Evolutionary conservation across 257 asterid genomes (phyloP).

Genomic region (Nicotiana knightiana): DNA sequence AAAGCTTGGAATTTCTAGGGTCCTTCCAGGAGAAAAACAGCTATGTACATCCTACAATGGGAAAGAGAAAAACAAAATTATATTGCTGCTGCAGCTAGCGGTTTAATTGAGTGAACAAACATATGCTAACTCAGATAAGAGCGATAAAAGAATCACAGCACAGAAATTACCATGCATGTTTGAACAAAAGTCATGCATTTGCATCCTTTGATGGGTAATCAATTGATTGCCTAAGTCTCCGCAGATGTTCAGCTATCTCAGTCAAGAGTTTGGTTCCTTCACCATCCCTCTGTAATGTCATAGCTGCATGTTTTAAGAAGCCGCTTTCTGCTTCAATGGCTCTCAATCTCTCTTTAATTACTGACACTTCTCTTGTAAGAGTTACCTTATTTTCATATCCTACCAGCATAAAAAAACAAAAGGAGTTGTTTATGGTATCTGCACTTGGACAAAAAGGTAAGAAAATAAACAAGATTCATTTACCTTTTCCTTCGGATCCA

Average conservation of each 20-base stretch:
- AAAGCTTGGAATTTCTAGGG: background rate
- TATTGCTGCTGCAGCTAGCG: background rate
- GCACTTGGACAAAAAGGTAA: background rate
- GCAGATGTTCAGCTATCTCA: slow-evolving; percentile 76
- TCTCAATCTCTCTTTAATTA: slow-evolving; percentile 54
- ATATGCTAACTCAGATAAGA: background rate
- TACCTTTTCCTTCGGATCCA: slow-evolving; percentile 29
- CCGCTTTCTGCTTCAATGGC: slow-evolving; percentile 77
- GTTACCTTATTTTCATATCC: slow-evolving; percentile 26
- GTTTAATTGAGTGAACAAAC: too few relatives aligned
- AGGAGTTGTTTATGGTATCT: background rate
- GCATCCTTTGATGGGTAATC: background rate
- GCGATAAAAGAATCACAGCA: background rate
- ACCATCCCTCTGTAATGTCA: slow-evolving; percentile 60
- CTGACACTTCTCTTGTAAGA: slow-evolving; percentile 38
- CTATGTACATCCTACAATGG: background rate
- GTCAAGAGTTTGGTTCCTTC: slow-evolving; percentile 64
- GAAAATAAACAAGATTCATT: background rate
- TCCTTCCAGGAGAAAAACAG: background rate
- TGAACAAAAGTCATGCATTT: background rate
- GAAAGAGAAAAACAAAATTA: background rate
- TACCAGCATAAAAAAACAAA: background rate
- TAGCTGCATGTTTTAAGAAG: slow-evolving; percentile 65
- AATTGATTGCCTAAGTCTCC: slow-evolving; percentile 31
- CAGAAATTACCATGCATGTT: background rate